Evolutionary conservation across 345 rosid species (phyloP), one percentile per base, ranked within the genome.

Genomic region (Syzygium aromaticum): DNA sequence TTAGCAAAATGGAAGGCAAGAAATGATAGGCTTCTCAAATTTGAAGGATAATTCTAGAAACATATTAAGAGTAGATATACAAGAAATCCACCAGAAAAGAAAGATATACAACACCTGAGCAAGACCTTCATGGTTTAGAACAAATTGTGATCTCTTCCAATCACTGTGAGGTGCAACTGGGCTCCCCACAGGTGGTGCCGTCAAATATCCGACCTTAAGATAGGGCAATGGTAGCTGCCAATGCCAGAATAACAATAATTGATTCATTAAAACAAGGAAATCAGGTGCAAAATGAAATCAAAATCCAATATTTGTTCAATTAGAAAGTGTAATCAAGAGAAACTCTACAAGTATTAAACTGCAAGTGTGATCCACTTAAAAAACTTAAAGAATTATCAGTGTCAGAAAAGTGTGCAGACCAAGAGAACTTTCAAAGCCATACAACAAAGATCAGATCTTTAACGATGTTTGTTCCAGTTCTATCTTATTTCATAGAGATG

Each of bases 101-200:
- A 57, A 46, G 23, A 57, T 33, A 9, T n/a, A 54, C 84, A 54
- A 19, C 92, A 95, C 99, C 98, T 95, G 98, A 84, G 94, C 94
- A 88, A 97, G 99, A 84, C 94, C 93, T 92, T 97, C 99, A 67
- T 97, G 96, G 91, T 95, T 94, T 89, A 97, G 92, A 88, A 94
- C 89, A 87, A 97, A 96, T 87, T 94, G 95, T 17, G 96, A 90
- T 86, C 93, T 92, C 89, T 92, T 96, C 99, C 99, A 97, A 87
- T 97, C 99, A 92, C 92, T 89, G 89, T 97, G 99, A 84, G 99
- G 98, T n/a, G 99, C 98, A 49, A 96, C 91, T 12, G 88, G 87
- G 86, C 91, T 90, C 13, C 97, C 99, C 43, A 90, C 96, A 3
- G 98, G 99, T 77, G 98, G 95, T 88, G 97, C 98, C 54, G 90